These are phyloP conservation scores for Panicum hallii DNA, from an alignment of 202 grass and related monocot genomes.

Conservation along the genomic window DNA sequence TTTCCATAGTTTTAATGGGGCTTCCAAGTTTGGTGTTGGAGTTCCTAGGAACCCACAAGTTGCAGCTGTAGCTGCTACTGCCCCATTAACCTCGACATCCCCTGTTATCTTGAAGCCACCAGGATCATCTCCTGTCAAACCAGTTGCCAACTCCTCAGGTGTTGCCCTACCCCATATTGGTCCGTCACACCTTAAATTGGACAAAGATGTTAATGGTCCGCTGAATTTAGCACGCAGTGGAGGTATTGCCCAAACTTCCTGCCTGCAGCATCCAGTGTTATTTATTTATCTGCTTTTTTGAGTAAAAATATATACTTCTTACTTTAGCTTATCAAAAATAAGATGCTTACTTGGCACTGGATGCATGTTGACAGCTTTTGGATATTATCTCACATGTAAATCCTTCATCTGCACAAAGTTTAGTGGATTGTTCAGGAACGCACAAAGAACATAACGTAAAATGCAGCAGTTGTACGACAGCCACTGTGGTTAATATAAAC, in stretches of 20 bases:
- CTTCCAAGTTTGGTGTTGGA: conserved; percentile 59
- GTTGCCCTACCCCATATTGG: conserved; percentile 49
- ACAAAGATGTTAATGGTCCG: conserved; percentile 58
- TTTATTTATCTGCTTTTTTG: not conserved
- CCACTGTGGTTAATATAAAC: conserved; percentile 16
- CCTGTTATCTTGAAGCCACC: conserved; percentile 46
- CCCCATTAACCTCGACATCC: conserved; percentile 48
- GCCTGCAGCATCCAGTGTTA: not conserved
- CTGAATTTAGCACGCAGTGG: conserved; percentile 51
- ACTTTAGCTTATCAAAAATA: conserved; percentile 28
- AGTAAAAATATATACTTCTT: conserved; percentile 5
- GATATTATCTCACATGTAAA: conserved; percentile 22
- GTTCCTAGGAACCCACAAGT: conserved; percentile 50
- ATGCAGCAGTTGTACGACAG: conserved; percentile 5
- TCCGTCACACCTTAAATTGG: conserved; percentile 50
- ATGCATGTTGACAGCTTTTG: conserved; percentile 18
- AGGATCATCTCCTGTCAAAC: conserved; percentile 59
- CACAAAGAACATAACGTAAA: conserved; percentile 11
- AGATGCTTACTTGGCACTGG: conserved; percentile 28
- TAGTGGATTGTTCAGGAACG: conserved; percentile 14
- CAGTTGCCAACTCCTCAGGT: conserved; percentile 49
- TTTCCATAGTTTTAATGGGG: conserved; percentile 56
- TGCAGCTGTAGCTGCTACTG: conserved; percentile 38
- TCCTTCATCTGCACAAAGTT: conserved; percentile 11
- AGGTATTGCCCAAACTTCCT: conserved; percentile 55